Evolutionary conservation across 257 asterid species (phyloP).

Genomic region (Hygrophila difformis): DNA sequence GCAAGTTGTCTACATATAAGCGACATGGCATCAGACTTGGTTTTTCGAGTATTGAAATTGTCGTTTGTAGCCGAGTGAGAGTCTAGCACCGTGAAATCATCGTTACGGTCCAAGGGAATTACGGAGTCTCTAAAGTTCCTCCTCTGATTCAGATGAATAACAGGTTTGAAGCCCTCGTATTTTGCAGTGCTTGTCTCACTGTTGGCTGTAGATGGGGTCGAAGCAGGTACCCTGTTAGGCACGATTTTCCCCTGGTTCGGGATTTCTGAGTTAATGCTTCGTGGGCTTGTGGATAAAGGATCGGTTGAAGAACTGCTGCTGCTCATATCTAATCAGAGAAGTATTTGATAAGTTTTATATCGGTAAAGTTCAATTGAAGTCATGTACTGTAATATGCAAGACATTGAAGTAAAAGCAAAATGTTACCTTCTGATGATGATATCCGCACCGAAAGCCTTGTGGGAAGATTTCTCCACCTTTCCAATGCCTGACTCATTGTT

Average conservation of each 20-base stretch:
- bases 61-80: too few relatives aligned
- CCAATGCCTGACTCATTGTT: constrained; percentile 71
- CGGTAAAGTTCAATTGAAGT: too few relatives aligned
- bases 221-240: constrained; percentile 16
- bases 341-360: too few relatives aligned
- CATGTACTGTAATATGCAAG: too few relatives aligned
- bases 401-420: neutral
- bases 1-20: constrained; percentile 54
- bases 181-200: too few relatives aligned
- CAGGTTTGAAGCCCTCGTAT: too few relatives aligned
- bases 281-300: too few relatives aligned
- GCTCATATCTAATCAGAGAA: too few relatives aligned
- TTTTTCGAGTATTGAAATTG: too few relatives aligned
- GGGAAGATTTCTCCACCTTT: constrained; percentile 58
- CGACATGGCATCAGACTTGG: constrained; percentile 54
- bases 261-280: constrained; percentile 6
- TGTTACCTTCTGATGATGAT: constrained; percentile 49
- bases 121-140: constrained; percentile 32
- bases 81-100: constrained; percentile 8
- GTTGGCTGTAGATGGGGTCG: too few relatives aligned
- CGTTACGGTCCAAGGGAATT: constrained; percentile 34
- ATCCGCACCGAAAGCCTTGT: constrained; percentile 25
- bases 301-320: too few relatives aligned
- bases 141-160: constrained; percentile 13
- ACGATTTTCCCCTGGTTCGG: constrained; percentile 28